Conservation (phyloP, 192 early-diverging fungal species). For the Coemansia asiatica region DNA sequence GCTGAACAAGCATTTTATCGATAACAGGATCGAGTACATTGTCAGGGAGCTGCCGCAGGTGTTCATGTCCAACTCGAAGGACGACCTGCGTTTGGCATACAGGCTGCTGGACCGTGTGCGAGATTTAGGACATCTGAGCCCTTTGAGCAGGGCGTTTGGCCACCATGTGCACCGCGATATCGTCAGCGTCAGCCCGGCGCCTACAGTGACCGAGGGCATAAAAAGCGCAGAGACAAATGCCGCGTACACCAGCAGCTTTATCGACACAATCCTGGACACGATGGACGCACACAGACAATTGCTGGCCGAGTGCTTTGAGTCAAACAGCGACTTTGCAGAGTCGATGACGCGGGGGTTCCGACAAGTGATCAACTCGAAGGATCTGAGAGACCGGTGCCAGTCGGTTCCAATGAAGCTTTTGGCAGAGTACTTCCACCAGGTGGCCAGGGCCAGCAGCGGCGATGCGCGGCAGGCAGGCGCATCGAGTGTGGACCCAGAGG, state of each 20-base stretch:
- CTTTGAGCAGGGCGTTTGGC: neutral
- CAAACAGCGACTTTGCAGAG: neutral
- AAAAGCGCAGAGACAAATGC: neutral
- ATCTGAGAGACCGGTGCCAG: neutral
- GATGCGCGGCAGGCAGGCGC: neutral
- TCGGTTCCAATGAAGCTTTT: slow-evolving; percentile 4
- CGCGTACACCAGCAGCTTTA: slow-evolving; percentile 7
- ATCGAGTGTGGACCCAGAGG: neutral
- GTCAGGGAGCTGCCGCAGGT: neutral
- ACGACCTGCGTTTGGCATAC: neutral
- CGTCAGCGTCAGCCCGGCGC: neutral
- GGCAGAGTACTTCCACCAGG: slow-evolving; percentile 4
- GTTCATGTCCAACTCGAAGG: neutral
- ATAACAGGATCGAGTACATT: neutral
- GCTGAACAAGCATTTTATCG: neutral
- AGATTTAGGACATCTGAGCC: neutral
- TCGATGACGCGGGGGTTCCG: neutral
- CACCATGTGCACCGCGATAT: neutral
- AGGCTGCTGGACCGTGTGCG: neutral
- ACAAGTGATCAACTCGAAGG: slow-evolving; percentile 3
- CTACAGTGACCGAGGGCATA: neutral
- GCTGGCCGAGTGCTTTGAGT: slow-evolving; percentile 5
- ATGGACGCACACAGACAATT: neutral
- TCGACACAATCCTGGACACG: neutral
- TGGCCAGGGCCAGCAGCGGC: neutral